Conservation (phyloP, 2,329 filamentous ascomycete genomes). For the Cladosporium cucumerinum region DNA sequence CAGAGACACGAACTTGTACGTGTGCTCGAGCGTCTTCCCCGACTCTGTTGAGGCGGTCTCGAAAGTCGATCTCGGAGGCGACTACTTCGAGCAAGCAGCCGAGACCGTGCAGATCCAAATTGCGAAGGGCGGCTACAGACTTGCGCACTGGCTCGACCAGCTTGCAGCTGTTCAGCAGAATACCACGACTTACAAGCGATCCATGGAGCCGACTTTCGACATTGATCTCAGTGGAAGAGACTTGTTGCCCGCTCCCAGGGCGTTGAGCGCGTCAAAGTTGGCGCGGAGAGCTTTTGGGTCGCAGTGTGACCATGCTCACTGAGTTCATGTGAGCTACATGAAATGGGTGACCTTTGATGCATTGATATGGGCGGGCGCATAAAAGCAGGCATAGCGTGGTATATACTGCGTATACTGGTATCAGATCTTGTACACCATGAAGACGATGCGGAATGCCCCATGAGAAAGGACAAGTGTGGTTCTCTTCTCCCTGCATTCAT, state of each 20-base stretch:
- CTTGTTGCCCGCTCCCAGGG: slow-evolving; percentile 21
- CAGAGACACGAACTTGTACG: slow-evolving; percentile 41
- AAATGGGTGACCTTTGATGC: background rate
- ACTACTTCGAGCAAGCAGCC: slow-evolving; percentile 36
- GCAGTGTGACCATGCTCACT: slow-evolving; percentile 22
- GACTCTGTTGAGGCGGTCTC: slow-evolving; percentile 37
- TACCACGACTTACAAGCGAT: slow-evolving; percentile 18
- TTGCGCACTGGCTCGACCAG: slow-evolving; percentile 37
- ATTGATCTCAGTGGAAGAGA: slow-evolving; percentile 19
- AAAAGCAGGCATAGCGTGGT: background rate
- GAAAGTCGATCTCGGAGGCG: slow-evolving; percentile 36
- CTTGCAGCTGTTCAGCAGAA: slow-evolving; percentile 21
- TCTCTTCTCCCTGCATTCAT: background rate
- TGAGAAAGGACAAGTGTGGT: background rate
- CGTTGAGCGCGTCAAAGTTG: slow-evolving; percentile 25
- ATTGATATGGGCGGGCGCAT: background rate
- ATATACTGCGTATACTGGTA: background rate
- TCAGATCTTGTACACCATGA: background rate
- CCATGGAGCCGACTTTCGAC: slow-evolving; percentile 3
- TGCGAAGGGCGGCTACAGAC: slow-evolving; percentile 41
- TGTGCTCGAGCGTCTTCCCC: slow-evolving; percentile 43
- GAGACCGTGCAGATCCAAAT: slow-evolving; percentile 43
- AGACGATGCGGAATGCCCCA: background rate
- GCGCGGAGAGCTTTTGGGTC: slow-evolving; percentile 25
- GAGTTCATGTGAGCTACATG: background rate